A percentile compares a stretch with the other conserved stretches of the same genome.
Evolutionary conservation across 352 stramenopile species (phyloP).

Genomic region (Plasmopara viticola): DNA sequence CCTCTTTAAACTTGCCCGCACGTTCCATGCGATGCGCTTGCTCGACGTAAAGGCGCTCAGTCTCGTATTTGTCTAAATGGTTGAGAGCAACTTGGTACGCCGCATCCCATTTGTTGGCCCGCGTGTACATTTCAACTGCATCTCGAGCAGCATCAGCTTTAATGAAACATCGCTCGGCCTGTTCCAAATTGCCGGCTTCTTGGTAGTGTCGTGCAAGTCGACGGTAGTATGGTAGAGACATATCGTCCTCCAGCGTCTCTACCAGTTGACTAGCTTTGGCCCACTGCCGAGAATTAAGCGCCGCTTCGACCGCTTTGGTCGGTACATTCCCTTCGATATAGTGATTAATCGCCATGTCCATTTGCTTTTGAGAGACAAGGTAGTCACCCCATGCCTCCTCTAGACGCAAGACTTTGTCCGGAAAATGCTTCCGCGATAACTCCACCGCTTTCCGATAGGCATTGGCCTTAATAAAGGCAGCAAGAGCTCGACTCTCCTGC

Average conservation of each 20-base stretch:
- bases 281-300: conserved; percentile 91
- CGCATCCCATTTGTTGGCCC: conserved; percentile 88
- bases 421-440: conserved; percentile 87
- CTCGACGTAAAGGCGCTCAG: conserved; percentile 88
- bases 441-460: conserved; percentile 91
- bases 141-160: conserved; percentile 83
- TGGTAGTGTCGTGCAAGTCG: conserved; percentile 89
- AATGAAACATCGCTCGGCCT: conserved; percentile 91
- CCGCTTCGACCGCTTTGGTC: conserved; percentile 89
- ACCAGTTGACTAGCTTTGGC: conserved; percentile 89
- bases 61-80: conserved; percentile 91
- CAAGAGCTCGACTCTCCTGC: conserved; percentile 84
- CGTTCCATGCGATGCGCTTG: conserved; percentile 89
- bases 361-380: conserved; percentile 89
- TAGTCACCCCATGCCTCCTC: conserved; percentile 93
- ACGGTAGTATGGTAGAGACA: conserved; percentile 87
- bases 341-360: conserved; percentile 96
- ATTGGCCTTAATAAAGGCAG: conserved; percentile 90
- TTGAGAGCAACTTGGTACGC: conserved; percentile 90
- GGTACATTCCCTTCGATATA: conserved; percentile 93
- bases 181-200: conserved; percentile 72
- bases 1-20: conserved; percentile 88
- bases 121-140: conserved; percentile 93
- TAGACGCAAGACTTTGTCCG: conserved; percentile 85
- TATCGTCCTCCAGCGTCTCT: conserved; percentile 85